A percentile compares a stretch with the other conserved stretches of the same genome.
phyloP scores from a whole-genome alignment of 148 eudicot species.

The Vaccinium corymbosum region DNA sequence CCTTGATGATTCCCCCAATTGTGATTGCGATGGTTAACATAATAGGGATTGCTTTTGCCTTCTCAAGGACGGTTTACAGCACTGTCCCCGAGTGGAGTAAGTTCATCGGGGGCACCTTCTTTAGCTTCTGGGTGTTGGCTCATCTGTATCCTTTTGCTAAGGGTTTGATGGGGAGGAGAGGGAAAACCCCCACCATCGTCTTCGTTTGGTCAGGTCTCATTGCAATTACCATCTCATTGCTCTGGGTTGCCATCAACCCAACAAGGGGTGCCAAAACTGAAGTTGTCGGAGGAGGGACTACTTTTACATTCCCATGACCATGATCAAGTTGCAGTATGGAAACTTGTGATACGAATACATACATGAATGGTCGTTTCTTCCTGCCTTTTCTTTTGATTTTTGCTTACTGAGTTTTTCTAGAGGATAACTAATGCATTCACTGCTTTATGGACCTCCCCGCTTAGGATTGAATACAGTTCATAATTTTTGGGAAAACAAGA shows the following conservation, averaged over 20 bases:
- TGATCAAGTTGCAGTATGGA: background rate
- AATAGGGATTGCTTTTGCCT: constrained; percentile 52
- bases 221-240: constrained; percentile 25
- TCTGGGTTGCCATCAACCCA: constrained; percentile 26
- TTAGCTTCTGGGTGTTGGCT: constrained; percentile 26
- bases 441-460: background rate
- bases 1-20: constrained; percentile 85
- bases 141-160: constrained; percentile 34
- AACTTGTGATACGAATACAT: background rate
- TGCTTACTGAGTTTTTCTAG: background rate
- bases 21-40: constrained; percentile 84
- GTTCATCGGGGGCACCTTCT: constrained; percentile 41
- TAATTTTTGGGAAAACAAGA: constrained; percentile 4
- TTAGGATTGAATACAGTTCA: background rate
- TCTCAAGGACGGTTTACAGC: constrained; percentile 47
- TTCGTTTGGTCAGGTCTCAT: constrained; percentile 33
- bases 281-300: background rate
- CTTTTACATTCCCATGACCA: constrained; percentile 22
- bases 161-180: constrained; percentile 33
- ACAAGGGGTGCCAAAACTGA: background rate
- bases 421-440: background rate
- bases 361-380: background rate
- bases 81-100: constrained; percentile 59
- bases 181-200: constrained; percentile 30
- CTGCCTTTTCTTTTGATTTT: background rate